Percentiles rank a stretch among this genome's conserved stretches.
These are phyloP conservation scores for Plectosphaerella plurivora DNA, from an alignment of 2,329 filamentous ascomycete genomes.

Conservation along the genomic window DNA sequence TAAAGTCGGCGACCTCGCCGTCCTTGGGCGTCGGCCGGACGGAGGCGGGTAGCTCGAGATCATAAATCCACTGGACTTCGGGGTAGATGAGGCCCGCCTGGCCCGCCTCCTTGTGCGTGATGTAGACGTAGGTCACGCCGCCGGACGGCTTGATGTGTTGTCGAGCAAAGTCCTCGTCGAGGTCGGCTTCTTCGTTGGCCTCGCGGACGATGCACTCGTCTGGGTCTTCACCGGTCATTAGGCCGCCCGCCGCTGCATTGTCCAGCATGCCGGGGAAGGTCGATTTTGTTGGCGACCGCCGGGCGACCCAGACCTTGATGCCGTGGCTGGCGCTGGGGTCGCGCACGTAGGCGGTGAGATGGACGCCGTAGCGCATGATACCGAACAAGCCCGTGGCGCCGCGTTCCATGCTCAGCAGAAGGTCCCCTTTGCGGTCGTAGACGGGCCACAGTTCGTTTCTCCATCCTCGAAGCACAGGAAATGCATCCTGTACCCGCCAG, in stretches of 20 bases:
- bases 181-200: conserved; percentile 80
- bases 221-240: conserved; percentile 74
- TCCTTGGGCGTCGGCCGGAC: conserved; percentile 74
- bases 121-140: conserved; percentile 78
- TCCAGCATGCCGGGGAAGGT: conserved; percentile 92
- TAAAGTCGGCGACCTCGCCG: conserved; percentile 83
- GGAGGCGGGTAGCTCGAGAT: conserved; percentile 69
- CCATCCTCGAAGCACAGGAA: conserved; percentile 74
- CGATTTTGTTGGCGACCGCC: conserved; percentile 70
- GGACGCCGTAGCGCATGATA: conserved; percentile 72
- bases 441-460: conserved; percentile 77
- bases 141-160: conserved; percentile 55
- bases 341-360: conserved; percentile 71
- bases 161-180: conserved; percentile 67
- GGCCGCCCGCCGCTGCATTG: conserved; percentile 83
- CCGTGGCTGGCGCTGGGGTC: conserved; percentile 38
- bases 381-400: conserved; percentile 70
- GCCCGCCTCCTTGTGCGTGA: conserved; percentile 74
- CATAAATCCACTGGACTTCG: conserved; percentile 88
- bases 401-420: conserved; percentile 75
- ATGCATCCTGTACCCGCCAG: conserved; percentile 67
- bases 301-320: conserved; percentile 80
- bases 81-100: conserved; percentile 82
- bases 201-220: conserved; percentile 83
- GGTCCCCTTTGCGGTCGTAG: conserved; percentile 57